Evolutionary conservation across 306 rosid species (phyloP).

Genomic region (Quercus suber): DNA sequence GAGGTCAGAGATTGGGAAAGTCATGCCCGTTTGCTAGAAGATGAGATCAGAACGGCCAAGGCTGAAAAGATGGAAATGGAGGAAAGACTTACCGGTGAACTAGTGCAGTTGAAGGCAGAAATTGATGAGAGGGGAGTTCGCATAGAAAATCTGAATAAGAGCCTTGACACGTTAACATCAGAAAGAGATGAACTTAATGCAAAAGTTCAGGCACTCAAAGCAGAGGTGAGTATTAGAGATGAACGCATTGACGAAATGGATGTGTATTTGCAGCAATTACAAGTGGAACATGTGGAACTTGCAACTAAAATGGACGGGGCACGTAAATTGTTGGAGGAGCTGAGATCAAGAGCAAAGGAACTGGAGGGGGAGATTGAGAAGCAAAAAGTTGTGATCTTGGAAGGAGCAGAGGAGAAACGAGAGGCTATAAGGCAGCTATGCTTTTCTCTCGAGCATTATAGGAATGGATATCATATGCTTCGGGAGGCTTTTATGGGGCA

Average conservation of each 20-base stretch:
- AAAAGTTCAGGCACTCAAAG: slow-evolving; percentile 36
- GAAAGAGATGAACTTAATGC: slow-evolving; percentile 55
- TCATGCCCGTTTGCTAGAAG: slow-evolving; percentile 68
- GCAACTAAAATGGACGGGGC: slow-evolving; percentile 46
- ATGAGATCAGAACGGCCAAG: slow-evolving; percentile 69
- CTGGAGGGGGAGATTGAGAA: slow-evolving; percentile 68
- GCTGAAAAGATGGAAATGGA: slow-evolving; percentile 54
- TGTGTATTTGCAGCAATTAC: slow-evolving; percentile 48
- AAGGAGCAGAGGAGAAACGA: slow-evolving; percentile 86
- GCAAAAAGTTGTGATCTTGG: slow-evolving; percentile 50
- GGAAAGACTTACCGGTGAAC: slow-evolving; percentile 45
- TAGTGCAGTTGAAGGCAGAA: slow-evolving; percentile 43
- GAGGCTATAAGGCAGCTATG: slow-evolving; percentile 94
- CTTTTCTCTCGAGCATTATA: slow-evolving; percentile 80
- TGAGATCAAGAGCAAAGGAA: slow-evolving; percentile 43
- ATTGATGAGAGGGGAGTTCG: slow-evolving; percentile 36
- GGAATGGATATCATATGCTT: slow-evolving; percentile 57
- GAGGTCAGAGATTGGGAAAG: slow-evolving; percentile 67
- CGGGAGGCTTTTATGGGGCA: slow-evolving; percentile 49
- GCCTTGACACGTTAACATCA: slow-evolving; percentile 33
- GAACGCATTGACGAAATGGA: slow-evolving; percentile 33
- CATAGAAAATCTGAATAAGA: slow-evolving; percentile 41
- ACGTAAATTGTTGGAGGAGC: slow-evolving; percentile 41
- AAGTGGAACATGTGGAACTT: slow-evolving; percentile 48
- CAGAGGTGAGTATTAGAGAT: slow-evolving; percentile 44